A percentile compares a stretch with the other conserved stretches of the same genome.
Conservation (phyloP, 1,284 basidiomycete genomes). For the Sanguinoderma infundibulare region DNA sequence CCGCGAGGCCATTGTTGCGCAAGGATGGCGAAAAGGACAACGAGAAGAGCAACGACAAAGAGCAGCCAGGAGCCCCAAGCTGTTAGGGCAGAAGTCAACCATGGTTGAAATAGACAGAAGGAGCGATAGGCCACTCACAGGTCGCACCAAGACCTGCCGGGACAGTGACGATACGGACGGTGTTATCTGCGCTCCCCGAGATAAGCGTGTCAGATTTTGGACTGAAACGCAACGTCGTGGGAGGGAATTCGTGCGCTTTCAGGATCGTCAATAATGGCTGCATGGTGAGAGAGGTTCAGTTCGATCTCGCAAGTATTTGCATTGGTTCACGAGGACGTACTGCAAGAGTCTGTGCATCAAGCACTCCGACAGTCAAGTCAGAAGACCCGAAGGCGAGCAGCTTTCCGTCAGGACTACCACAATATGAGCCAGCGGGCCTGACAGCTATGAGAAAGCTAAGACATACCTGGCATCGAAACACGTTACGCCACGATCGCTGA, state of each 20-base stretch:
- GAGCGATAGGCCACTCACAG: slow-evolving; percentile 47
- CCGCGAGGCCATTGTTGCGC: slow-evolving; percentile 35
- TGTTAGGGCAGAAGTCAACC: slow-evolving; percentile 11
- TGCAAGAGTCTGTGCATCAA: slow-evolving; percentile 81
- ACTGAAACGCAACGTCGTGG: slow-evolving; percentile 90
- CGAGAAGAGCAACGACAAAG: slow-evolving; percentile 39
- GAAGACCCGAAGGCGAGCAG: slow-evolving; percentile 88
- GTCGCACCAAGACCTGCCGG: slow-evolving; percentile 58
- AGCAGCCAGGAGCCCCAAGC: slow-evolving; percentile 41
- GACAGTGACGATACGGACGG: slow-evolving; percentile 81
- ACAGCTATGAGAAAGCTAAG: neutral
- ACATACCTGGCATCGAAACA: slow-evolving; percentile 84
- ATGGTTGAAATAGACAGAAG: neutral
- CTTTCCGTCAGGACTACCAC: slow-evolving; percentile 75
- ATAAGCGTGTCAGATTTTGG: slow-evolving; percentile 83
- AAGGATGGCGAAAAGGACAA: slow-evolving; percentile 40
- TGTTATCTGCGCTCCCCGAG: slow-evolving; percentile 92
- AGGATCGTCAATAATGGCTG: slow-evolving; percentile 89
- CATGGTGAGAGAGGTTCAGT: neutral
- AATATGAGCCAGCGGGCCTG: neutral
- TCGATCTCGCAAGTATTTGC: neutral
- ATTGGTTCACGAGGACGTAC: slow-evolving; percentile 52
- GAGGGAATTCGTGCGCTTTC: slow-evolving; percentile 94
- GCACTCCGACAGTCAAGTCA: slow-evolving; percentile 84
- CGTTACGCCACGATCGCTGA: slow-evolving; percentile 82